Conservation (phyloP, 257 asterid species). For the Rauvolfia tetraphylla region DNA sequence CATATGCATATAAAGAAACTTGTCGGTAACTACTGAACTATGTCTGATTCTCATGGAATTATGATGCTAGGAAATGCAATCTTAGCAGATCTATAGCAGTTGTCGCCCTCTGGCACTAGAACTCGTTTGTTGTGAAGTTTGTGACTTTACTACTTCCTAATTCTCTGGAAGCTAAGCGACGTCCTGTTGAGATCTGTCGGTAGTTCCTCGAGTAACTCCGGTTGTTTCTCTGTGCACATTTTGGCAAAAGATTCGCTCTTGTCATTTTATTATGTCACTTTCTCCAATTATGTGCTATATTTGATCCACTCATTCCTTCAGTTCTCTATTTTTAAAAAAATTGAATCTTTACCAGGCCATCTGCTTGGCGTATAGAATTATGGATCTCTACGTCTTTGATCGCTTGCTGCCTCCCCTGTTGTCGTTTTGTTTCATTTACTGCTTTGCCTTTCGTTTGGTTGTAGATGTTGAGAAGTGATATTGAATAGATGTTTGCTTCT, state of each 20-base stretch:
- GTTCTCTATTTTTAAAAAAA: not conserved
- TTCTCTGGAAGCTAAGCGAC: not conserved
- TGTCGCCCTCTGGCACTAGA: not conserved
- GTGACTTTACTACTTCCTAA: not conserved
- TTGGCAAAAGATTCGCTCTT: not conserved
- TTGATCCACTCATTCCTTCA: not conserved
- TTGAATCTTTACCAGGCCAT: not conserved
- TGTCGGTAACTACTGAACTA: not conserved
- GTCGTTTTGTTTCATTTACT: not conserved
- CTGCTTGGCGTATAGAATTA: not conserved
- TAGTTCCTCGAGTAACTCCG: not conserved
- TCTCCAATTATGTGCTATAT: not conserved
- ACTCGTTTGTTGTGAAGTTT: not conserved
- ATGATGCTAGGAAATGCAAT: not conserved
- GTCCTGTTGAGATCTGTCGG: not conserved
- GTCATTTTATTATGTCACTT: not conserved
- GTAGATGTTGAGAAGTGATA: not conserved
- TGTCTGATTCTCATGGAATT: not conserved
- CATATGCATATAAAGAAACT: not conserved
- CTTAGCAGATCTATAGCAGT: not conserved
- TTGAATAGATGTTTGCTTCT: not conserved
- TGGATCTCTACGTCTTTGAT: not conserved
- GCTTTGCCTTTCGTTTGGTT: not conserved
- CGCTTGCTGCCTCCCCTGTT: too few species aligned
- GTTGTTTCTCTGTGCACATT: not conserved